Conservation (phyloP, 805 yeast genomes). For the Torulaspora gathmanii region DNA sequence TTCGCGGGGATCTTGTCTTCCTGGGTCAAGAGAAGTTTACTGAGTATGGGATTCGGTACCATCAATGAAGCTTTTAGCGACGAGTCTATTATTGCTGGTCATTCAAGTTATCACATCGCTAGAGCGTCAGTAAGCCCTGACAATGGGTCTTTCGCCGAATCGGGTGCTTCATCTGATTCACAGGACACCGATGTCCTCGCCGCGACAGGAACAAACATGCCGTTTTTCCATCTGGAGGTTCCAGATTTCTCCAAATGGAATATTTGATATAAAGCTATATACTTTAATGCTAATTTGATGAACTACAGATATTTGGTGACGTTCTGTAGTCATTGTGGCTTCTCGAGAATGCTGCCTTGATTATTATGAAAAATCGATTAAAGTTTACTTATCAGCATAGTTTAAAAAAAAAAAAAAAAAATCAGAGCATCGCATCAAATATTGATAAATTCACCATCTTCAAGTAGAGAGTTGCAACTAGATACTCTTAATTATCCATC, state of each 20-base stretch:
- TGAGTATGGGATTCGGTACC: slow-evolving; percentile 73
- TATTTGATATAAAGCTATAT: slow-evolving; percentile 8
- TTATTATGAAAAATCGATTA: not conserved
- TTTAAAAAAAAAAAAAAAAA: not conserved
- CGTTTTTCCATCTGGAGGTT: slow-evolving; percentile 37
- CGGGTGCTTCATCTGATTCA: not conserved
- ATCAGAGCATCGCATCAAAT: too few relatives aligned
- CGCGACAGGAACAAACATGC: slow-evolving; percentile 33
- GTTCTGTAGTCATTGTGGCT: not conserved
- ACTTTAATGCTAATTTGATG: not conserved
- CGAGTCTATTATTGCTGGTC: slow-evolving; percentile 33
- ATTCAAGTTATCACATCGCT: slow-evolving; percentile 32
- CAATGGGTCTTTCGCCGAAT: slow-evolving; percentile 10
- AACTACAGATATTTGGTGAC: not conserved
- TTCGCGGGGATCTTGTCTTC: slow-evolving; percentile 80
- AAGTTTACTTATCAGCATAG: not conserved
- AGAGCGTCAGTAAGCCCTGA: slow-evolving; percentile 18
- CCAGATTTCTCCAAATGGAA: slow-evolving; percentile 37
- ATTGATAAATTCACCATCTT: too few relatives aligned
- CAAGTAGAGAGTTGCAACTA: not conserved
- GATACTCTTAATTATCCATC: not conserved
- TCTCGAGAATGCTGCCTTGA: not conserved
- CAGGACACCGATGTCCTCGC: slow-evolving; percentile 19
- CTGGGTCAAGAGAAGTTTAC: slow-evolving; percentile 77
- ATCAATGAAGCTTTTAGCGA: slow-evolving; percentile 39